A percentile compares a stretch with the other conserved stretches of the same genome.
Conservation (phyloP, 768 basidiomycete genomes). For the Epithele typhae region DNA sequence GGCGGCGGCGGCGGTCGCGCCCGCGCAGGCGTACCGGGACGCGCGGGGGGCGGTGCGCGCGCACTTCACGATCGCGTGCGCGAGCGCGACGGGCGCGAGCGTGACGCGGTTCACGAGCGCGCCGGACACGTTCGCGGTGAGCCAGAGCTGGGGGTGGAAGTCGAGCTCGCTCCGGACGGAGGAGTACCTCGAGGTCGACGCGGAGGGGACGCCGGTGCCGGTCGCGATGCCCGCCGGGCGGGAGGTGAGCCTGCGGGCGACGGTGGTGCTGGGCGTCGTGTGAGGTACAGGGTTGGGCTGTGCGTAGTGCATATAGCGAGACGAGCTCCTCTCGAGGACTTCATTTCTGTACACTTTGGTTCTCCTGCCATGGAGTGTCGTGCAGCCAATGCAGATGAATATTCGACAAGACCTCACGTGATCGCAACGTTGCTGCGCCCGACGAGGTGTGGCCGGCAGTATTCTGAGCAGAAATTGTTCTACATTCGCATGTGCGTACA, state of each 20-base stretch:
- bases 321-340: no score
- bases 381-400: no score
- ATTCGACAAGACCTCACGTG: no score
- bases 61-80: slow-evolving; percentile 81
- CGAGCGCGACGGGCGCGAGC: slow-evolving; percentile 75
- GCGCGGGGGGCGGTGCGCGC: slow-evolving; percentile 66
- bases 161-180: slow-evolving; percentile 48
- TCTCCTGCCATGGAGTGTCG: no score
- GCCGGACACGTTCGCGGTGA: slow-evolving; percentile 80
- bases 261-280: slow-evolving; percentile 73
- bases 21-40: slow-evolving; percentile 72
- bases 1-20: slow-evolving; percentile 40
- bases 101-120: slow-evolving; percentile 81
- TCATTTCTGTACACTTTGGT: no score
- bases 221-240: slow-evolving; percentile 23
- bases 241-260: slow-evolving; percentile 70
- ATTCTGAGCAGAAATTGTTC: no score
- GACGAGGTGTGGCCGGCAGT: no score
- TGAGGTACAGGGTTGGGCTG: slow-evolving; percentile 33
- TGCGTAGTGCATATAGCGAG: no score
- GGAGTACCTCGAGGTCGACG: slow-evolving; percentile 35
- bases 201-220: slow-evolving; percentile 12
- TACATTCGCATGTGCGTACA: no score
- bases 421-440: no score
- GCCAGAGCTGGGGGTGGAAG: slow-evolving; percentile 96